Conservation (phyloP, 1,139 yeast genomes). For the Magnusiomyces magnusii region DNA sequence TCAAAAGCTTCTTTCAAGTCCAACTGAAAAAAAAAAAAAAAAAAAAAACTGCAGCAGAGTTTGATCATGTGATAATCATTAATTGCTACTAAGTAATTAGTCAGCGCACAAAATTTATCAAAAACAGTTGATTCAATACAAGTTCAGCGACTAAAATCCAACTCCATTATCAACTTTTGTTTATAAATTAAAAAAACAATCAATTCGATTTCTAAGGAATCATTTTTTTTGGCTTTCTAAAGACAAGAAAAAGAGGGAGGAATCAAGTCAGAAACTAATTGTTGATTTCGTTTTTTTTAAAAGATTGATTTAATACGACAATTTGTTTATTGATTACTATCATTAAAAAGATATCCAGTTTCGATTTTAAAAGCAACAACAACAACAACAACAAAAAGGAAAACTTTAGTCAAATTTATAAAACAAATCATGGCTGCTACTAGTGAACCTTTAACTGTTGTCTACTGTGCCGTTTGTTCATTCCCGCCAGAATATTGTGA, state of each 20-base stretch:
- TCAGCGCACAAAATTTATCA: background rate
- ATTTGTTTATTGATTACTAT: too few species aligned
- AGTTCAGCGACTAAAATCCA: background rate
- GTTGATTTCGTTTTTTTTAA: too few species aligned
- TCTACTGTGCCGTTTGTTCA: conserved; percentile 79
- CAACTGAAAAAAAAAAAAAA: background rate
- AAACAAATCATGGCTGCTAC: conserved; percentile 2
- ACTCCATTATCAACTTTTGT: background rate
- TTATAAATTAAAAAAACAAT: background rate
- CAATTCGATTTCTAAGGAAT: too few species aligned
- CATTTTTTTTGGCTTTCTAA: too few species aligned
- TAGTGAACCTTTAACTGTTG: conserved; percentile 24
- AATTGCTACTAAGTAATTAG: background rate
- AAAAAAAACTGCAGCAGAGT: background rate
- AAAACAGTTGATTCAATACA: background rate
- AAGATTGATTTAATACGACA: too few species aligned
- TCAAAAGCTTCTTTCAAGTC: background rate
- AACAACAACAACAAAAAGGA: background rate
- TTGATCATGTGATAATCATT: background rate
- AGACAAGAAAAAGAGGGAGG: too few species aligned
- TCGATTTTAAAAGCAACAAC: too few species aligned
- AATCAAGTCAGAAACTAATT: too few species aligned
- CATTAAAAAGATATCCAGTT: too few species aligned
- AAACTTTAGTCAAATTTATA: background rate
- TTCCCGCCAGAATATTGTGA: conserved; percentile 94